phyloP scores from a whole-genome alignment of 1,284 basidiomycete genomes.

The Tetrapyrgos nigripes region DNA sequence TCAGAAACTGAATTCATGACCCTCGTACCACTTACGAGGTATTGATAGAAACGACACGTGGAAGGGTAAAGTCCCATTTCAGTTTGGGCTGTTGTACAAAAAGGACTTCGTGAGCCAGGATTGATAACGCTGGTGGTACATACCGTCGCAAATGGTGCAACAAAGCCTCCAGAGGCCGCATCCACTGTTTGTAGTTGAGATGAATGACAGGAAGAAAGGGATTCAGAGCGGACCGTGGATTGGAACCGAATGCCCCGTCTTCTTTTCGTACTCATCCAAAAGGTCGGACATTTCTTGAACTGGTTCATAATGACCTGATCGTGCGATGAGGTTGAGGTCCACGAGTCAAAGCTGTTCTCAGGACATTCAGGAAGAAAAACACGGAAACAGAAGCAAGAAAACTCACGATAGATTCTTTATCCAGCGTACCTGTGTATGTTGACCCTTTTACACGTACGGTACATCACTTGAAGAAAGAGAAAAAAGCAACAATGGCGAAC shows the following conservation, averaged over 20 bases:
- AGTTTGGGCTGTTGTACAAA: conserved; percentile 62
- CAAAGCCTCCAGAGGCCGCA: conserved; percentile 82
- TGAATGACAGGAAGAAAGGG: conserved; percentile 29
- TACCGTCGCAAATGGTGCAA: conserved; percentile 81
- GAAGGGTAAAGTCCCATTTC: conserved; percentile 87
- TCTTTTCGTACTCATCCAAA: conserved; percentile 86
- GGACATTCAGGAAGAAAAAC: too few species aligned
- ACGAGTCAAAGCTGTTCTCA: conserved; percentile 37
- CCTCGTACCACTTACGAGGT: conserved; percentile 52
- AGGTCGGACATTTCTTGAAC: conserved; percentile 88
- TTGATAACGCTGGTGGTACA: conserved; percentile 15
- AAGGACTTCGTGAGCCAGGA: not conserved
- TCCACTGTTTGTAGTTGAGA: conserved; percentile 55
- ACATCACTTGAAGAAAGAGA: too few species aligned
- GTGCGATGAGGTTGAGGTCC: too few species aligned
- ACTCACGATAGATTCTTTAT: too few species aligned
- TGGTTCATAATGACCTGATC: conserved; percentile 94
- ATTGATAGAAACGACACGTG: conserved; percentile 90
- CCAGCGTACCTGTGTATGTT: too few species aligned
- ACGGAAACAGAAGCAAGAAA: too few species aligned
- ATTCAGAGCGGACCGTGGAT: conserved; percentile 69
- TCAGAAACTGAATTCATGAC: conserved; percentile 4
- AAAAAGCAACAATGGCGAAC: too few species aligned
- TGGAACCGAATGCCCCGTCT: conserved; percentile 81
- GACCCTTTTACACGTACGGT: too few species aligned